Conservation (phyloP, 2,329 filamentous ascomycete genomes). For the Orbilia ellipsospora region DNA sequence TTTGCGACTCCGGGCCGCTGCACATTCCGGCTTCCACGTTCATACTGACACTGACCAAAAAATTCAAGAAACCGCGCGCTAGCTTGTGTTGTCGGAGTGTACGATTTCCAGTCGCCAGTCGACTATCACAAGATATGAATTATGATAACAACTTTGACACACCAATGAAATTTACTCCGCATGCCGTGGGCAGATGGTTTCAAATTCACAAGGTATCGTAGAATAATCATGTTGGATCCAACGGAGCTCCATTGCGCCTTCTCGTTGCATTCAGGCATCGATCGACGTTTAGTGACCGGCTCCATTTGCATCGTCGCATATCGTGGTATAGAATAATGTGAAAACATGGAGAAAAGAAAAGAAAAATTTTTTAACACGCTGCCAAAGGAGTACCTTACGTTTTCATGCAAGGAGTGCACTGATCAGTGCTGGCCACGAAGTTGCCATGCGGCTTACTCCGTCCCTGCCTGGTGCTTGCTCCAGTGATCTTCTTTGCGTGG, state of each 20-base stretch:
- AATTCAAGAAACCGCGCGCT: neutral
- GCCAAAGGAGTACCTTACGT: constrained; percentile 5
- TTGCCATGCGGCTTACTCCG: constrained; percentile 2
- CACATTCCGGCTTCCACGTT: too few relatives aligned
- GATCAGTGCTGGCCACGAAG: constrained; percentile 2
- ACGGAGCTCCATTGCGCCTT: too few relatives aligned
- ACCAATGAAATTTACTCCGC: constrained; percentile 5
- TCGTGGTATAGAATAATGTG: too few relatives aligned
- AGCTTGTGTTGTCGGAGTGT: neutral
- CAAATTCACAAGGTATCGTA: too few relatives aligned
- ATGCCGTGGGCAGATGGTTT: neutral
- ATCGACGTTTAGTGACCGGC: too few relatives aligned
- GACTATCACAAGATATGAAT: too few relatives aligned
- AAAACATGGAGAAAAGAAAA: too few relatives aligned
- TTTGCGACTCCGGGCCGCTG: too few relatives aligned
- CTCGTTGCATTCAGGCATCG: too few relatives aligned
- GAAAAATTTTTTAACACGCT: neutral
- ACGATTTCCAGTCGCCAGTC: neutral
- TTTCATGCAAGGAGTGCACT: constrained; percentile 16
- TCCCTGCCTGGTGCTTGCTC: neutral
- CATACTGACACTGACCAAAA: constrained; percentile 4
- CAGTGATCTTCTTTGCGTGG: constrained; percentile 7
- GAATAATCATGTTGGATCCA: too few relatives aligned
- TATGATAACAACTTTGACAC: neutral
- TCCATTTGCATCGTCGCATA: too few relatives aligned